These are phyloP conservation scores for Fraxinus xanthoxyloides DNA, from an alignment of 305 asterid genomes.

Conservation along the genomic window DNA sequence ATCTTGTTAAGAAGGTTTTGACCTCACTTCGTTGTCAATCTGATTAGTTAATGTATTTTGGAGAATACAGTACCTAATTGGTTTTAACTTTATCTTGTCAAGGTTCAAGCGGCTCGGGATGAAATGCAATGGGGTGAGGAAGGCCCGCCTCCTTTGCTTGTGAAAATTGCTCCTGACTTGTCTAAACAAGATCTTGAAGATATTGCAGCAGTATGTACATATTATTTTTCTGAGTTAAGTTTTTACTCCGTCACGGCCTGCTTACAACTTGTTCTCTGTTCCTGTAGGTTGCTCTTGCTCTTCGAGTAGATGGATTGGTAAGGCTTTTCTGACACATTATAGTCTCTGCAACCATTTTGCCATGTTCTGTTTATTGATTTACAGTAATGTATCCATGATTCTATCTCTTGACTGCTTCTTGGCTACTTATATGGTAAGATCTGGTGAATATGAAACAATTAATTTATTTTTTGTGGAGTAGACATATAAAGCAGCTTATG, in stretches of 20 bases:
- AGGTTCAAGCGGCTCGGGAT: conserved; percentile 98
- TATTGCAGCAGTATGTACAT: conserved; percentile 71
- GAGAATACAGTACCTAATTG: background rate
- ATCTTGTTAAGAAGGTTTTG: conserved; percentile 86
- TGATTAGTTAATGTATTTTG: background rate
- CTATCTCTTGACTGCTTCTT: background rate
- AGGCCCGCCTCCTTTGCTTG: conserved; percentile 95
- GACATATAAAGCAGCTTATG: background rate
- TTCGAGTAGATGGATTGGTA: conserved; percentile 96
- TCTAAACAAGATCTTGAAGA: conserved; percentile 96
- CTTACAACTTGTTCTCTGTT: conserved; percentile 21
- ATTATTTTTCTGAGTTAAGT: conserved; percentile 6
- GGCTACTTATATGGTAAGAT: background rate
- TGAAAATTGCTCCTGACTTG: conserved; percentile 94
- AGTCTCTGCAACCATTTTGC: background rate
- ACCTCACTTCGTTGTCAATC: conserved; percentile 15
- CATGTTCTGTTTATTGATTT: background rate
- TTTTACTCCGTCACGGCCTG: background rate
- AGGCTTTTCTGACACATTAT: conserved; percentile 25
- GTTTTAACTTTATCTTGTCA: conserved; percentile 18
- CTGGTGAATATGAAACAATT: background rate
- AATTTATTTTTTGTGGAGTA: background rate
- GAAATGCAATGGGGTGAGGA: conserved; percentile 99
- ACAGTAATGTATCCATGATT: background rate
- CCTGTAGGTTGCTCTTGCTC: conserved; percentile 91